Conservation (phyloP, 1,139 yeast species). For the Yamadazyma diddensiae region DNA sequence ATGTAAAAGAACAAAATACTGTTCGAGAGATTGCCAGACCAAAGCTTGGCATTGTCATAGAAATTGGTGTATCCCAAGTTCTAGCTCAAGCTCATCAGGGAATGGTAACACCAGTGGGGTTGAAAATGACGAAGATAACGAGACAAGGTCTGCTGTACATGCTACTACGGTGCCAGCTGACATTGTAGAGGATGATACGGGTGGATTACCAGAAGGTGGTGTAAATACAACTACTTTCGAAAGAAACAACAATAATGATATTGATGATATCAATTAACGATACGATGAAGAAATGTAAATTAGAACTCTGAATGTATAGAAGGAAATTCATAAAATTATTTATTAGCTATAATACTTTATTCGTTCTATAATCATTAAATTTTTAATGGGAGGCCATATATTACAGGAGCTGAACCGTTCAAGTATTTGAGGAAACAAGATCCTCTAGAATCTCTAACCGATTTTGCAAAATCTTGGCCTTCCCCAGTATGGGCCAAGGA, state of each 20-base stretch:
- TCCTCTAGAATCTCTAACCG: constrained; percentile 48
- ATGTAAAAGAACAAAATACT: constrained; percentile 92
- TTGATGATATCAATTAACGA: not conserved
- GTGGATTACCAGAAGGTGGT: not conserved
- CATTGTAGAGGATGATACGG: not conserved
- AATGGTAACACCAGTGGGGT: not conserved
- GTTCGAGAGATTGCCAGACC: constrained; percentile 89
- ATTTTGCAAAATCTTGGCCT: constrained; percentile 11
- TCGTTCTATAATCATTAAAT: no score
- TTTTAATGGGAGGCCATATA: constrained; percentile 27
- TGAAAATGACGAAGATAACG: constrained; percentile 6
- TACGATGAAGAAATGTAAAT: not conserved
- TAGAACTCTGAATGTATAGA: no score
- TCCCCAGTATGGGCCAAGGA: constrained; percentile 40
- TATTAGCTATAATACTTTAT: no score
- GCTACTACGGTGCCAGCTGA: no score
- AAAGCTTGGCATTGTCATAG: constrained; percentile 91
- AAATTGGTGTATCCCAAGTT: constrained; percentile 81
- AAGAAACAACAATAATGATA: constrained; percentile 1
- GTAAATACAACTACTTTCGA: not conserved
- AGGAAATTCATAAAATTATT: no score
- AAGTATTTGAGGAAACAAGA: constrained; percentile 53
- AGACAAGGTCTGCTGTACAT: constrained; percentile 2
- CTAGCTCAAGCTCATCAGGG: constrained; percentile 15
- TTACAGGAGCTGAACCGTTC: constrained; percentile 33